Percentiles rank a stretch among this genome's conserved stretches.
These are phyloP conservation scores for Dothideomycetidae sp. DNA, from an alignment of 2,329 filamentous ascomycete genomes.

Conservation along the genomic window DNA sequence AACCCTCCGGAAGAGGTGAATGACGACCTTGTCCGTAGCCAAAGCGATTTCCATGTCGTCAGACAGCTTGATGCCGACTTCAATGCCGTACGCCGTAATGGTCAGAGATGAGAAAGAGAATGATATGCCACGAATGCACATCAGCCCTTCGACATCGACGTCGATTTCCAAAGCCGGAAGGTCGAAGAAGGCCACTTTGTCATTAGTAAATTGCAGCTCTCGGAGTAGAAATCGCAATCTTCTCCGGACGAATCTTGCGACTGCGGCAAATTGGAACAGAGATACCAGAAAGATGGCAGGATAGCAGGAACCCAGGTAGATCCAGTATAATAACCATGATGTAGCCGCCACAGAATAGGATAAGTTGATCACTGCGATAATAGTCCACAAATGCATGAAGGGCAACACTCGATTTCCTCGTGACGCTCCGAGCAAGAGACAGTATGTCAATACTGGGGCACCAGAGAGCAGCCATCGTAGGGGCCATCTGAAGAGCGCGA, in stretches of 20 bases:
- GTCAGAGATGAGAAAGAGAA: constrained; percentile 37
- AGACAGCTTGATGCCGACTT: constrained; percentile 38
- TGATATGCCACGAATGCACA: constrained; percentile 39
- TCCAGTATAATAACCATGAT: constrained; percentile 38
- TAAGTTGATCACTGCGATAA: constrained; percentile 34
- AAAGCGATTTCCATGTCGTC: constrained; percentile 41
- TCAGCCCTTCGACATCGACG: constrained; percentile 37
- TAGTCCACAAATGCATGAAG: constrained; percentile 32
- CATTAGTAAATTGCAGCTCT: constrained; percentile 36
- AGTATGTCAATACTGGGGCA: constrained; percentile 25
- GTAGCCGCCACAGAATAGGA: constrained; percentile 34
- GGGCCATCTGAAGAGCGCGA: constrained; percentile 19
- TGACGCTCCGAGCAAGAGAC: constrained; percentile 23
- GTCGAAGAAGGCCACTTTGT: constrained; percentile 37
- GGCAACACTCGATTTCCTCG: constrained; percentile 28
- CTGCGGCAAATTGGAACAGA: constrained; percentile 33
- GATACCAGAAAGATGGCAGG: constrained; percentile 29
- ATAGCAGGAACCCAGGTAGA: constrained; percentile 31
- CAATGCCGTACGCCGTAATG: constrained; percentile 37
- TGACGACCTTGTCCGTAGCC: constrained; percentile 34
- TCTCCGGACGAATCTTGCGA: constrained; percentile 25
- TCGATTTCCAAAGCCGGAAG: constrained; percentile 41
- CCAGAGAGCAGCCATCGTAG: constrained; percentile 29
- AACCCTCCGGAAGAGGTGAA: constrained; percentile 36
- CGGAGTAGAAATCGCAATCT: constrained; percentile 25